Conservation (phyloP, 768 basidiomycete genomes). For the Lyophyllum shimeji region DNA sequence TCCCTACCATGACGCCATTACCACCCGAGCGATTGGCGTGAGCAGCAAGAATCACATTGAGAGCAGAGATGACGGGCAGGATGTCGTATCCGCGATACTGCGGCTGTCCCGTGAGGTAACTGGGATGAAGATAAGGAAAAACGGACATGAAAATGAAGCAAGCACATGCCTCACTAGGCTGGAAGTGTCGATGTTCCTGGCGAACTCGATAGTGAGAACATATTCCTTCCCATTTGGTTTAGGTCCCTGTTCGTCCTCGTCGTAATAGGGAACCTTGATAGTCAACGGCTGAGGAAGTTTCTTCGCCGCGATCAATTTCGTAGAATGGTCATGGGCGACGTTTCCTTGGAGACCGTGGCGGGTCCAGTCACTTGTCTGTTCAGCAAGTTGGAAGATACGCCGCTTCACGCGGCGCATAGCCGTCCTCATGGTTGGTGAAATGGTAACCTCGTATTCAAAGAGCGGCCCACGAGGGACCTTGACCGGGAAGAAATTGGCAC, state of each 20-base stretch:
- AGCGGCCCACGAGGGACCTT: slow-evolving; percentile 45
- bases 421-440: slow-evolving; percentile 49
- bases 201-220: slow-evolving; percentile 41
- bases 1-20: slow-evolving; percentile 64
- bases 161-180: slow-evolving; percentile 37
- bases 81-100: slow-evolving; percentile 58
- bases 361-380: slow-evolving; percentile 48
- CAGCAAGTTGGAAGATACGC: slow-evolving; percentile 65
- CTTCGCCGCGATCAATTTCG: slow-evolving; percentile 49
- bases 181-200: slow-evolving; percentile 53
- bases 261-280: slow-evolving; percentile 45
- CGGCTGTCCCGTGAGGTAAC: slow-evolving; percentile 53
- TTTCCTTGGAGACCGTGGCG: slow-evolving; percentile 45
- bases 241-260: slow-evolving; percentile 50
- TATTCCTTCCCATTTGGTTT: slow-evolving; percentile 47
- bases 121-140: slow-evolving; percentile 33
- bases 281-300: slow-evolving; percentile 44
- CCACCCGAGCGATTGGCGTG: slow-evolving; percentile 51
- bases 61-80: slow-evolving; percentile 55
- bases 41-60: slow-evolving; percentile 64
- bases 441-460: slow-evolving; percentile 63
- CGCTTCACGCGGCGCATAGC: slow-evolving; percentile 52
- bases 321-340: slow-evolving; percentile 57
- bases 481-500: slow-evolving; percentile 71
- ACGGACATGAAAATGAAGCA: slow-evolving; percentile 28